Evolutionary conservation across 352 stramenopile species (phyloP), one percentile per base, ranked within the genome.

Genomic region (Phytophthora parvispora): DNA sequence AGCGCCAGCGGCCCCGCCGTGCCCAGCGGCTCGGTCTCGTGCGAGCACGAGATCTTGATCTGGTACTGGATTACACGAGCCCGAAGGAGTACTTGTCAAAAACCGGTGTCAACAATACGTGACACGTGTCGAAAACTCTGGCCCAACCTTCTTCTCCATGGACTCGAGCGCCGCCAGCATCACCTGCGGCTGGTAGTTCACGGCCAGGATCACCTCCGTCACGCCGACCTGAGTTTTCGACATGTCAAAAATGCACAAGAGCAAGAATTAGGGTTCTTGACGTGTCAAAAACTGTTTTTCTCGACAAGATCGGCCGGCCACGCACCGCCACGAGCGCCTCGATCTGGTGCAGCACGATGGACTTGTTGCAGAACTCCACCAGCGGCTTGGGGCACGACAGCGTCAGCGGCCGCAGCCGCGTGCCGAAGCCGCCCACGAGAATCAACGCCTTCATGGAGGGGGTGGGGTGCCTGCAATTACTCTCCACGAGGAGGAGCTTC

Each of bases 391-490:
- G 89, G 43, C 87, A 96, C 49, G 90, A 97, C 45, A 97, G 88
- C 53, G 91, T 97, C 25, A 97, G 87, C 67, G 91, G 91, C 38
- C 91, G 89, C 72, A 97, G 80, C 51, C 91, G 87, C 76, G 92
- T 97, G 58, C 92, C 92, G 70, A 97, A 97, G 63, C 92, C 92
- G 18, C 92, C 92, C 29, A 97, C 90, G 31, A 97, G 81, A 64
- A 97, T 97, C 77, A 97, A 66, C 69, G 91, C 92, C 83, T 97
- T 97, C 92, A 97, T 97, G n/a, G n/a, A n/a, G n/a, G n/a, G n/a
- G n/a, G n/a, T n/a, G n/a, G n/a, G n/a, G n/a, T n/a, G n/a, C n/a
- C n/a, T n/a, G n/a, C n/a, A n/a, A n/a, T n/a, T n/a, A n/a, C n/a
- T n/a, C n/a, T n/a, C n/a, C n/a, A n/a, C n/a, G n/a, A n/a, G n/a